A percentile compares a stretch with the other conserved stretches of the same genome.
These are phyloP conservation scores for Penicillium sp. DNA, from an alignment of 2,329 filamentous ascomycete genomes.

Conservation along the genomic window DNA sequence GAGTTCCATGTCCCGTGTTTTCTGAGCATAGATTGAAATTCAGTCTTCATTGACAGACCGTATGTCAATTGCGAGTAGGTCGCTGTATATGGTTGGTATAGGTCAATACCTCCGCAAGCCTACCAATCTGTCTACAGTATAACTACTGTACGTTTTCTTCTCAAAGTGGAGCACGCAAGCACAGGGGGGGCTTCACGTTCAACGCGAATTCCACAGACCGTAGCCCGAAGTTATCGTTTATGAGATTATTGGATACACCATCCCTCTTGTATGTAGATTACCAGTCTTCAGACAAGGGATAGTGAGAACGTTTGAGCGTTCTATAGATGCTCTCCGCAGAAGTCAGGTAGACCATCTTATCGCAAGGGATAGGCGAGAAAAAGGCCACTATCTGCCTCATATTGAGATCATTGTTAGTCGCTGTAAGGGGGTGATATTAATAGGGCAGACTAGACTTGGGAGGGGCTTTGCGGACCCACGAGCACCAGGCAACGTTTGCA, in stretches of 20 bases:
- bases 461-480: not conserved
- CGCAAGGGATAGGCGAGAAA: not conserved
- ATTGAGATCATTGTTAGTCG: not conserved
- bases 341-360: not conserved
- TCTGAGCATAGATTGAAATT: slow-evolving; percentile 25
- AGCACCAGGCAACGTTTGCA: not conserved
- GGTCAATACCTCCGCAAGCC: not conserved
- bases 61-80: not conserved
- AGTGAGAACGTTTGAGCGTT: slow-evolving; percentile 7
- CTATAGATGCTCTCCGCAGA: slow-evolving; percentile 7
- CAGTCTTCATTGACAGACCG: slow-evolving; percentile 22
- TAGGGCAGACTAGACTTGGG: slow-evolving; percentile 2
- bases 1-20: not conserved
- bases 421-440: slow-evolving; percentile 9
- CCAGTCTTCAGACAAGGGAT: not conserved
- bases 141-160: not conserved
- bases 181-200: not conserved
- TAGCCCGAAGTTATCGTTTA: not conserved
- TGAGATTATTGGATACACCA: not conserved
- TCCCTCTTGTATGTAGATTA: not conserved
- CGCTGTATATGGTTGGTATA: not conserved
- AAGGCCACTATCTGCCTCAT: not conserved
- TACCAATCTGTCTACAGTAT: not conserved
- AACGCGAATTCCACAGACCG: not conserved
- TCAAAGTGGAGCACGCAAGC: slow-evolving; percentile 4